A percentile compares a stretch with the other conserved stretches of the same genome.
Conservation (phyloP, 2,329 filamentous ascomycete species). For the Capronia coronata region DNA sequence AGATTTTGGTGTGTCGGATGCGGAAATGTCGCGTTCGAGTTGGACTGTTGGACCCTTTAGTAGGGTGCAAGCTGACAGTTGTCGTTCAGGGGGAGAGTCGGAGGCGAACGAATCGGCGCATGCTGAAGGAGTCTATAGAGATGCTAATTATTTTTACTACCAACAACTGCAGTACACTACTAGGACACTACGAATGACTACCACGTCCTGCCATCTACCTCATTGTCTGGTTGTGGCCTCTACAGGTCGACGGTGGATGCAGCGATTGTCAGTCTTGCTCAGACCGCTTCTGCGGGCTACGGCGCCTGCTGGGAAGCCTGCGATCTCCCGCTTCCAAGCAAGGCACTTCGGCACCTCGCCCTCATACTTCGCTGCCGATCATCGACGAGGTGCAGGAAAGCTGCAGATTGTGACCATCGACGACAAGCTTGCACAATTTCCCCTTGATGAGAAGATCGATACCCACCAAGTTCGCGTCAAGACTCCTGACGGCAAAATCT, state of each 20-base stretch:
- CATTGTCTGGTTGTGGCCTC: too few species aligned
- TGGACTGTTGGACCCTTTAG: neutral
- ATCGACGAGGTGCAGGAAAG: slow-evolving; percentile 10
- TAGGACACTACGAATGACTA: too few species aligned
- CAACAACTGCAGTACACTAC: too few species aligned
- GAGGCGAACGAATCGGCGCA: neutral
- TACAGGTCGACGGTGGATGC: slow-evolving; percentile 11
- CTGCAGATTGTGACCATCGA: slow-evolving; percentile 21
- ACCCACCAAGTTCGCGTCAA: slow-evolving; percentile 21
- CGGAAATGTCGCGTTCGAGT: neutral
- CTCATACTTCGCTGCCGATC: slow-evolving; percentile 1
- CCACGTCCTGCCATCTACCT: too few species aligned
- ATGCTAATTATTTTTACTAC: too few species aligned
- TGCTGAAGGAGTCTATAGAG: too few species aligned
- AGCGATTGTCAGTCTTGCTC: slow-evolving; percentile 4
- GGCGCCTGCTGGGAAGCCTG: slow-evolving; percentile 1
- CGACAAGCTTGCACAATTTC: slow-evolving; percentile 21
- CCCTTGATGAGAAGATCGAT: slow-evolving; percentile 23
- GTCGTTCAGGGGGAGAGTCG: too few species aligned
- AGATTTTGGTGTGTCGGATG: neutral
- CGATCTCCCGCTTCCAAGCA: neutral
- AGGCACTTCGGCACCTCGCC: slow-evolving; percentile 7
- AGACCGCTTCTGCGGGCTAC: slow-evolving; percentile 12
- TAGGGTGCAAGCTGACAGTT: too few species aligned
- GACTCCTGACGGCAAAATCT: slow-evolving; percentile 18